Conservation (phyloP, 192 early-diverging fungal species). For the Endogone sp. region DNA sequence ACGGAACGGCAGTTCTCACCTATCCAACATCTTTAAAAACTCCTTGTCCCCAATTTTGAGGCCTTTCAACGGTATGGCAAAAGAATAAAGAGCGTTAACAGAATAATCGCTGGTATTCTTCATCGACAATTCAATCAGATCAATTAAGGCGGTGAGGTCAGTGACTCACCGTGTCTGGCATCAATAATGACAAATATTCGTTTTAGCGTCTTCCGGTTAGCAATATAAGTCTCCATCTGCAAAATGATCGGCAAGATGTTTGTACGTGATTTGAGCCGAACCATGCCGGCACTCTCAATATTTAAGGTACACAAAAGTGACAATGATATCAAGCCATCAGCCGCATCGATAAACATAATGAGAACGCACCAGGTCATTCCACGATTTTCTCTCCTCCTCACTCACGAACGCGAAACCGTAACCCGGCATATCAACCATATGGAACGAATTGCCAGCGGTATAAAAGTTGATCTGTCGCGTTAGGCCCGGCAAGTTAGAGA, state of each 20-base stretch:
- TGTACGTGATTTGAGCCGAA: neutral
- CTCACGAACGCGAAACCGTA: slow-evolving; percentile 79
- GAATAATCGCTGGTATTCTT: slow-evolving; percentile 1
- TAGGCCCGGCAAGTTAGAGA: slow-evolving; percentile 68
- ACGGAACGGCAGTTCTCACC: slow-evolving; percentile 27
- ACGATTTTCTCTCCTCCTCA: slow-evolving; percentile 45
- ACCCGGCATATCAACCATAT: slow-evolving; percentile 78
- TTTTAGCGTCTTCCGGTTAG: slow-evolving; percentile 48
- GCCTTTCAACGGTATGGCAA: slow-evolving; percentile 9
- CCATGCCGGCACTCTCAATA: neutral
- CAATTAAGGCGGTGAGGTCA: neutral
- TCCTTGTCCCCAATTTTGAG: slow-evolving; percentile 51
- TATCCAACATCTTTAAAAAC: slow-evolving; percentile 48
- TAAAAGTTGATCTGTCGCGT: slow-evolving; percentile 85
- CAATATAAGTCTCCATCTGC: slow-evolving; percentile 66
- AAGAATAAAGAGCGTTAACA: slow-evolving; percentile 1
- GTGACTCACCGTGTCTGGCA: slow-evolving; percentile 57
- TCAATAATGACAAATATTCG: slow-evolving; percentile 73
- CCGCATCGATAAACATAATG: neutral
- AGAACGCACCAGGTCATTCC: slow-evolving; percentile 54
- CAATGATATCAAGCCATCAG: neutral
- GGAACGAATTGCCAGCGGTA: slow-evolving; percentile 53
- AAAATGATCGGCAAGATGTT: too few species aligned
- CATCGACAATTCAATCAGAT: neutral
- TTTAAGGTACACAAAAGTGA: neutral